Percentiles rank a stretch among this genome's conserved stretches.
Conservation (phyloP, 805 yeast genomes). For the Candida ipomoeae region DNA sequence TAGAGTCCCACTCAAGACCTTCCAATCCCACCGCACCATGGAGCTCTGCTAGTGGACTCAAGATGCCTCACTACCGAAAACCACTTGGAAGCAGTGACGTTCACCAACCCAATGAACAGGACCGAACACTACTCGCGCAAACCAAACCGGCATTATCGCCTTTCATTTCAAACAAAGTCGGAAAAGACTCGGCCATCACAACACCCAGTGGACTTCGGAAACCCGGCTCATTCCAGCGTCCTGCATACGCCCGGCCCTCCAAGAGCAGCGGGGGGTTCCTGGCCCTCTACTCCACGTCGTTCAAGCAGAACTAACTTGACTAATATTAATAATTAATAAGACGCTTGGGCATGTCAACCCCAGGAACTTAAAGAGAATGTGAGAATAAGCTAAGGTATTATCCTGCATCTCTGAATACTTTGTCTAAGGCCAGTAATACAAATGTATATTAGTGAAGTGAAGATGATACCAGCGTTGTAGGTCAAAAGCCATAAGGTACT, state of each 20-base stretch:
- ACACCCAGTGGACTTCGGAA: conserved; percentile 10
- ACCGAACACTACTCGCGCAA: neutral
- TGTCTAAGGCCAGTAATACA: no score
- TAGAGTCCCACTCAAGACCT: neutral
- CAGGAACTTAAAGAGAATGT: no score
- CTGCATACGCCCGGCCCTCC: conserved; percentile 9
- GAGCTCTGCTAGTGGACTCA: conserved; percentile 5
- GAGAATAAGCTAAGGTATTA: no score
- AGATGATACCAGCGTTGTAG: no score
- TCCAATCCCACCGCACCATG: neutral
- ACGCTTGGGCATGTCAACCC: no score
- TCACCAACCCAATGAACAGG: neutral
- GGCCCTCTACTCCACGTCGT: conserved; percentile 16
- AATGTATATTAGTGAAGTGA: no score
- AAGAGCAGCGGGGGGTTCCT: conserved; percentile 14
- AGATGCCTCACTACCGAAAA: conserved; percentile 17
- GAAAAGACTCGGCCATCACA: conserved; percentile 1
- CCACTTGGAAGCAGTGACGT: conserved; percentile 4
- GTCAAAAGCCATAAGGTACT: no score
- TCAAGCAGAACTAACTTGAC: conserved; percentile 8
- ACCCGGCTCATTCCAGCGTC: conserved; percentile 16
- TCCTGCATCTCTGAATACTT: no score
- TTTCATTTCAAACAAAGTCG: conserved; percentile 16
- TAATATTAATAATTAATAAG: no score
- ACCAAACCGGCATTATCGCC: conserved; percentile 7